Percentiles rank a stretch among this genome's conserved stretches.
These are phyloP conservation scores for Sporisorium iseilematis-ciliati DNA, from an alignment of 1,284 basidiomycete species.

Conservation along the genomic window DNA sequence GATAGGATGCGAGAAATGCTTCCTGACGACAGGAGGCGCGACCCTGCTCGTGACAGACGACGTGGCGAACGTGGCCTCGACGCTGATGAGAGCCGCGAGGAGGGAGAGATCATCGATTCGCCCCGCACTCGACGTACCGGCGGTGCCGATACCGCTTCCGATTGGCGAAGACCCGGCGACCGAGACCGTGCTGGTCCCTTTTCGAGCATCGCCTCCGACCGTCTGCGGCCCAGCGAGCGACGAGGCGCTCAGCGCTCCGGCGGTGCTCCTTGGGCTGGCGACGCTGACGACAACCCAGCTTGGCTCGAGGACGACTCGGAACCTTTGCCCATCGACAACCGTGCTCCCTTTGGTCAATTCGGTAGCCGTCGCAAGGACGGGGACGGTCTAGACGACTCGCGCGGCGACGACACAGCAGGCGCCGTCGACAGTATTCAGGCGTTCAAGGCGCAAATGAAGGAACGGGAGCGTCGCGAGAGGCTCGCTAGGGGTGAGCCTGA, in stretches of 20 bases:
- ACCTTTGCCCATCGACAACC: constrained; percentile 43
- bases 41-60: constrained; percentile 32
- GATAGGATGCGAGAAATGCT: constrained; percentile 46
- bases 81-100: constrained; percentile 47
- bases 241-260: constrained; percentile 33
- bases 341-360: constrained; percentile 50
- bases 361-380: constrained; percentile 68
- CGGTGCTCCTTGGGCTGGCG: constrained; percentile 55
- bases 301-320: constrained; percentile 86
- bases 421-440: constrained; percentile 82
- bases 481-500: constrained; percentile 38
- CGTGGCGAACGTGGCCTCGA: constrained; percentile 43
- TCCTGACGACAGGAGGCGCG: constrained; percentile 44
- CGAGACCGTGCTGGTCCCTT: constrained; percentile 44
- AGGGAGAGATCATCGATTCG: constrained; percentile 53
- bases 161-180: constrained; percentile 52
- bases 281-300: constrained; percentile 85
- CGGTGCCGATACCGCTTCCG: constrained; percentile 46
- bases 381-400: constrained; percentile 20
- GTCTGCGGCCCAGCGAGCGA: constrained; percentile 41
- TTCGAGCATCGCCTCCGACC: constrained; percentile 41
- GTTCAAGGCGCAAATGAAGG: constrained; percentile 88
- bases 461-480: constrained; percentile 77
- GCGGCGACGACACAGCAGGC: constrained; percentile 32
- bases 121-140: constrained; percentile 50